Base-by-base conservation (phyloP, 257 asterid species). In the Nicotiana otophora region DNA sequence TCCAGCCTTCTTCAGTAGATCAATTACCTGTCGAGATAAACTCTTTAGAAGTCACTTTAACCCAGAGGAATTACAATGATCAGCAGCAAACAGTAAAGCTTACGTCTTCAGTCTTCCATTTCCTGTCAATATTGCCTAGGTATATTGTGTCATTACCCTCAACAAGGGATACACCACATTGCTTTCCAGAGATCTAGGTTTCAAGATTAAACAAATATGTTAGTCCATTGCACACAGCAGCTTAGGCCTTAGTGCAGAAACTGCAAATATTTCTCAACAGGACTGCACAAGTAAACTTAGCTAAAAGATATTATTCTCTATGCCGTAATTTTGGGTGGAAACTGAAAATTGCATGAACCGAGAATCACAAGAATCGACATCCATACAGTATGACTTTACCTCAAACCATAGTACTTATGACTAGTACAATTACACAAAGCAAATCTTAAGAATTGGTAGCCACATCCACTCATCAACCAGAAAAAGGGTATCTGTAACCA, bases 41-140 rank as follows among this genome's bases (percentile, higher is more conserved):
- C 57, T 61, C n/a, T 72, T 84, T 81, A 83, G 77, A 81, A 42
- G 77, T 82, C 85, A 85, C 42, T 80, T 78, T 31, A 39, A 42
- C 83, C 48, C 28, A 67, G 81, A 60, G 84, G 26, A 86, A 58
- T 70, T 69, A 15, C 58, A 20, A 76, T 30, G 14, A 86, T 58
- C 48, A 70, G 76, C 57, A 67, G 84, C 77, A 74, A 85, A 55
- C n/a, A 82, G 28, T 67, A 84, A 81, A 33, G 82, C 98, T 91
- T 86, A 93, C 98, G 80, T 92, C 94, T 83, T 89, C 88, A 51
- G 81, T 82, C 88, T 91, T 93, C 98, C 98, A 93, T 31, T 78
- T 86, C 82, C 83, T 90, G 88, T 92, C 90, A 78, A 93, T 91
- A 89, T 90, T 91, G 54, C 95, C 93, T 68, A 93, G 92, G 86